Conservation (phyloP, 2,329 filamentous ascomycete species). For the Alternaria brassicae region DNA sequence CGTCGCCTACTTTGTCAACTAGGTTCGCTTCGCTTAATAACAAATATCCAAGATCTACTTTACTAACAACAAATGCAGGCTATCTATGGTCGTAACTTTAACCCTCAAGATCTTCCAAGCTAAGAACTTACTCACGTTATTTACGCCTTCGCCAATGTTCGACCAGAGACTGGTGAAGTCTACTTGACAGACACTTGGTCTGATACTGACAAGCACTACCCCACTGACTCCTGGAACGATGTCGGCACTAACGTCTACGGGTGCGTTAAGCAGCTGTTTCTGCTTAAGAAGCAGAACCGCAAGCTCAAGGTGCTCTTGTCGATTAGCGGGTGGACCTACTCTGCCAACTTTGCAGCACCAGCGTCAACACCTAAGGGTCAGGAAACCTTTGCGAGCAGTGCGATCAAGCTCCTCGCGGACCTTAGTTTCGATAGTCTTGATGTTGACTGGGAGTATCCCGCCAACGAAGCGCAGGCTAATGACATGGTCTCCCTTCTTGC, state of each 20-base stretch:
- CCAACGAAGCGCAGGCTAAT: constrained; percentile 41
- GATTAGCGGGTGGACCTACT: constrained; percentile 51
- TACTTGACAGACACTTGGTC: constrained; percentile 49
- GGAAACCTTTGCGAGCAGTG: constrained; percentile 44
- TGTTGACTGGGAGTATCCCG: constrained; percentile 50
- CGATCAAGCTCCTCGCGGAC: constrained; percentile 42
- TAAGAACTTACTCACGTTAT: constrained; percentile 48
- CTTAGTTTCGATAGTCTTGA: constrained; percentile 50
- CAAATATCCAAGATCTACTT: background rate
- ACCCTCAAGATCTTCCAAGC: constrained; percentile 46
- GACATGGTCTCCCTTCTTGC: constrained; percentile 45
- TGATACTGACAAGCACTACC: constrained; percentile 50
- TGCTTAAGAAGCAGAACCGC: constrained; percentile 47
- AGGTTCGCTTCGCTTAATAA: constrained; percentile 30
- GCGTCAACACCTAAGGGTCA: constrained; percentile 41
- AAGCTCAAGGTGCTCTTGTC: constrained; percentile 48
- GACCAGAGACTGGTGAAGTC: constrained; percentile 48
- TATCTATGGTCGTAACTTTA: constrained; percentile 49
- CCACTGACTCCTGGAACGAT: constrained; percentile 50
- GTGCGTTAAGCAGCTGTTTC: constrained; percentile 48
- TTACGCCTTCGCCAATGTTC: constrained; percentile 50
- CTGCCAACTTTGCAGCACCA: constrained; percentile 44
- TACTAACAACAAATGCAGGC: constrained; percentile 32
- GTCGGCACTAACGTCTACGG: constrained; percentile 50
- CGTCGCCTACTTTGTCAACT: constrained; percentile 51